Evolutionary conservation across 805 yeast genomes (phyloP).

Genomic region (Candida tibetensis): DNA sequence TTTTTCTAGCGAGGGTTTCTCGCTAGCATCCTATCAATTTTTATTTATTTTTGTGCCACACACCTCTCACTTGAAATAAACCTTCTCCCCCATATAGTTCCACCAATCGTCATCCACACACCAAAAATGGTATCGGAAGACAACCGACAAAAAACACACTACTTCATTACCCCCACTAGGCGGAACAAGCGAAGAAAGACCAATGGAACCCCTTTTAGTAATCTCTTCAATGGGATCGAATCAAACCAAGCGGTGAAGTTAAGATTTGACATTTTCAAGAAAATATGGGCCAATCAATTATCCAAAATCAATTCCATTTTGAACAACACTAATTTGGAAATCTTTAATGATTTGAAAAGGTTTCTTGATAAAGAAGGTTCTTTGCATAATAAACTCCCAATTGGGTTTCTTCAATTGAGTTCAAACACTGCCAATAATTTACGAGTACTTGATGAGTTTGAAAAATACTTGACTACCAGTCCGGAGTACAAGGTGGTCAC

Average conservation of each 20-base stretch:
- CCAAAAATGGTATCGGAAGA: conserved; percentile 2
- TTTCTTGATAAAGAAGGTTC: conserved; percentile 18
- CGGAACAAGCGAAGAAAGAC: conserved; percentile 5
- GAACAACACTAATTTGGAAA: conserved; percentile 29
- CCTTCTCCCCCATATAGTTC: no score
- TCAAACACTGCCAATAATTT: conserved; percentile 42
- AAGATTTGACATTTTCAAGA: conserved; percentile 23
- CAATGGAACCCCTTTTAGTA: conserved; percentile 18
- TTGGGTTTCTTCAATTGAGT: conserved; percentile 36
- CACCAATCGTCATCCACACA: no score
- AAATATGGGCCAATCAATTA: conserved; percentile 30
- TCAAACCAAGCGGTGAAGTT: conserved; percentile 16
- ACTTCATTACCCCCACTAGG: conserved; percentile 19
- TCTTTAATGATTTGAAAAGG: conserved; percentile 25
- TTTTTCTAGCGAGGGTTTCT: no score
- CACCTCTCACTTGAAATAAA: no score
- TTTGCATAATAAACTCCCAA: conserved; percentile 19
- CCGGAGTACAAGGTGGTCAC: conserved; percentile 21
- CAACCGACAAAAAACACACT: conserved; percentile 33
- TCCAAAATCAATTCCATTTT: conserved; percentile 26
- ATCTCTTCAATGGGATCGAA: conserved; percentile 25
- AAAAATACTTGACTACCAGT: conserved; percentile 12
- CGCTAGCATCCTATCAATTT: no score
- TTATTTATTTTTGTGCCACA: no score
- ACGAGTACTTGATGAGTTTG: conserved; percentile 37